phyloP scores from a whole-genome alignment of 768 basidiomycete genomes.

The Pulveroboletus frians region DNA sequence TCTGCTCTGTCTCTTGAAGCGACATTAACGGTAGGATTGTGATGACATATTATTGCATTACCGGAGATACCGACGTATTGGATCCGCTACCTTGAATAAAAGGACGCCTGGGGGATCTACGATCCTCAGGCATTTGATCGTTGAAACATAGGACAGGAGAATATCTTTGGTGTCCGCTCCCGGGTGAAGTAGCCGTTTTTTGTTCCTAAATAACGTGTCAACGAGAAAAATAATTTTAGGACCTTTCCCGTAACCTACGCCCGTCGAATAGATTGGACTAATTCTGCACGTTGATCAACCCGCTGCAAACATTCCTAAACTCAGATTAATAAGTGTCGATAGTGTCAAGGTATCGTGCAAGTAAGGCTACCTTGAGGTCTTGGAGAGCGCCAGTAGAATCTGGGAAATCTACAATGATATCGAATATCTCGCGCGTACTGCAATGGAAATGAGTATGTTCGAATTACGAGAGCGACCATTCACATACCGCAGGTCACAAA shows the following conservation, averaged over 20 bases:
- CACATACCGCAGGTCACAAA: slow-evolving; percentile 77
- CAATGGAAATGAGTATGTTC: background rate
- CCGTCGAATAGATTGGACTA: slow-evolving; percentile 74
- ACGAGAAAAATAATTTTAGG: background rate
- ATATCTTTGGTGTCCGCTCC: slow-evolving; percentile 94
- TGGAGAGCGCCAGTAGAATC: slow-evolving; percentile 80
- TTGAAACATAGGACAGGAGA: slow-evolving; percentile 83
- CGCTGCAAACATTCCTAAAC: slow-evolving; percentile 70
- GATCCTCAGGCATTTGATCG: slow-evolving; percentile 84
- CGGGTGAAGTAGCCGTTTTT: slow-evolving; percentile 86
- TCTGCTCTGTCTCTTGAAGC: slow-evolving; percentile 71
- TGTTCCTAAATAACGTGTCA: slow-evolving; percentile 49
- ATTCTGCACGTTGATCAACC: slow-evolving; percentile 70
- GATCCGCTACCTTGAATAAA: slow-evolving; percentile 89
- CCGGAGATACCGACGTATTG: slow-evolving; percentile 87
- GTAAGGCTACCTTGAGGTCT: slow-evolving; percentile 64
- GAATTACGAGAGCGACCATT: slow-evolving; percentile 3
- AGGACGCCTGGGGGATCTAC: slow-evolving; percentile 92
- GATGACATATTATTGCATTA: slow-evolving; percentile 25
- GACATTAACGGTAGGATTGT: background rate
- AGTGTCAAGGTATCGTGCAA: background rate
- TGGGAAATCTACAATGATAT: slow-evolving; percentile 93
- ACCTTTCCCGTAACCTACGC: slow-evolving; percentile 43
- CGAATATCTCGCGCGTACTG: slow-evolving; percentile 82
- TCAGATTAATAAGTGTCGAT: background rate